Percentiles rank a stretch among this genome's conserved stretches.
Evolutionary conservation across 2,329 filamentous ascomycete species (phyloP).

Genomic region (Pseudogymnoascus sp.): DNA sequence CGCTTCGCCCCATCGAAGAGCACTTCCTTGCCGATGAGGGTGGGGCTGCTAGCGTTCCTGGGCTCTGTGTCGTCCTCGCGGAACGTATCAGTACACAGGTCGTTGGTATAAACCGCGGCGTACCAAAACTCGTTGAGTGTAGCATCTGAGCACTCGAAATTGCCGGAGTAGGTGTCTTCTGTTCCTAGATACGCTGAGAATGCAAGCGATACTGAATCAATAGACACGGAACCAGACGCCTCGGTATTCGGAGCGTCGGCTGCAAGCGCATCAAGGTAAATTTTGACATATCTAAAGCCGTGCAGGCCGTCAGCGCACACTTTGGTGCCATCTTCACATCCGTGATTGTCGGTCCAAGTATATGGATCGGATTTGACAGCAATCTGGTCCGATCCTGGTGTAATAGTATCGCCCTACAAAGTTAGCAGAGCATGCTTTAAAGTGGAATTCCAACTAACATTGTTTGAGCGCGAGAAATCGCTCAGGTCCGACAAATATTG

Average conservation of each 20-base stretch:
- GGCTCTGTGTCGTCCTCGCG: constrained; percentile 43
- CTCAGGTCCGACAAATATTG: constrained; percentile 38
- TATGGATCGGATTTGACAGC: constrained; percentile 37
- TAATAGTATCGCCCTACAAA: constrained; percentile 32
- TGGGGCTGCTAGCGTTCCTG: constrained; percentile 36
- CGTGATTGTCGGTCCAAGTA: constrained; percentile 39
- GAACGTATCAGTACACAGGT: constrained; percentile 42
- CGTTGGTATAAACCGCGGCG: constrained; percentile 46
- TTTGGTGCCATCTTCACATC: constrained; percentile 36
- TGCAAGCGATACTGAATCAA: constrained; percentile 36
- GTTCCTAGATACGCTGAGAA: constrained; percentile 42
- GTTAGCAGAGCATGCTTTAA: constrained; percentile 9
- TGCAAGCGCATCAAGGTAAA: constrained; percentile 39
- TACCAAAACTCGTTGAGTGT: constrained; percentile 46
- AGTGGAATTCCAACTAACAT: constrained; percentile 26
- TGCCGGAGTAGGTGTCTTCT: constrained; percentile 42
- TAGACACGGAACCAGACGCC: constrained; percentile 36
- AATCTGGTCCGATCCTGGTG: constrained; percentile 43
- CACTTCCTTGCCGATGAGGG: constrained; percentile 40
- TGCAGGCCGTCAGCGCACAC: constrained; percentile 47
- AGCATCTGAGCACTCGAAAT: constrained; percentile 45
- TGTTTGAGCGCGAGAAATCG: constrained; percentile 44
- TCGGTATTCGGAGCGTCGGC: constrained; percentile 40
- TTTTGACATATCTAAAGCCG: constrained; percentile 45
- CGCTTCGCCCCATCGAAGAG: constrained; percentile 45